Base-by-base conservation (phyloP, 768 basidiomycete genomes). In the Leccinum broughii region DNA sequence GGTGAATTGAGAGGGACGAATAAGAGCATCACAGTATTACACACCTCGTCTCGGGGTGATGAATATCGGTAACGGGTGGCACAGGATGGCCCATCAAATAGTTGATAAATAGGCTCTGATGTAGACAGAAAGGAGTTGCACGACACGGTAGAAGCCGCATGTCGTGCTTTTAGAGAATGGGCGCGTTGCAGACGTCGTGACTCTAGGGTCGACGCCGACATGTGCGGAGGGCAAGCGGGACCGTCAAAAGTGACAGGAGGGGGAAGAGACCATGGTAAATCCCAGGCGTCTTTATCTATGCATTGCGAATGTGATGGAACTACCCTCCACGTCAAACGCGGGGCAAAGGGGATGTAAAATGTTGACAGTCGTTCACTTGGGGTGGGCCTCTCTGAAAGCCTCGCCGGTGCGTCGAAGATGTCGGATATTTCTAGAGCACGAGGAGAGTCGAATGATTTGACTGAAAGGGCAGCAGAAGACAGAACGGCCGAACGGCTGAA, bases 1-100 rank as follows among this genome's bases (percentile, higher is more conserved):
- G 24, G 32, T 4, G 14, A 50, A 68, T 10, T 59, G 55, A 28
- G 15, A 48, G 32, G 7, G 39, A 26, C 2, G 11, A 51, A 28
- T 22, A 17, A 39, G 48, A 30, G 11, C 30, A 50, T 2, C 24
- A 56, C 11, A n/a, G 22, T 9, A 14, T 66, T 32, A 68, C 66
- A 14, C 58, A 62, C 72, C 65, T 63, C 56, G 17, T 59, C 50
- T 6, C 37, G 57, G 8, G 55, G 35, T 2, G 57, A 20, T 52
- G 62, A 57, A 11, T 66, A 64, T 60, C 26, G 62, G 34, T 66
- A 66, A 39, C 61, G 66, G 20, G 46, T 62, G 46, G 68, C 63
- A 30, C 76, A 72, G 6, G 82, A 80, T 17, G 82, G 82, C 3
- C 81, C 81, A 28, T 82, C 81, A 59, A 82, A 83, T 15, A 80